phyloP scores from a whole-genome alignment of 2,329 filamentous ascomycete species.

The Ascomycota sp. region DNA sequence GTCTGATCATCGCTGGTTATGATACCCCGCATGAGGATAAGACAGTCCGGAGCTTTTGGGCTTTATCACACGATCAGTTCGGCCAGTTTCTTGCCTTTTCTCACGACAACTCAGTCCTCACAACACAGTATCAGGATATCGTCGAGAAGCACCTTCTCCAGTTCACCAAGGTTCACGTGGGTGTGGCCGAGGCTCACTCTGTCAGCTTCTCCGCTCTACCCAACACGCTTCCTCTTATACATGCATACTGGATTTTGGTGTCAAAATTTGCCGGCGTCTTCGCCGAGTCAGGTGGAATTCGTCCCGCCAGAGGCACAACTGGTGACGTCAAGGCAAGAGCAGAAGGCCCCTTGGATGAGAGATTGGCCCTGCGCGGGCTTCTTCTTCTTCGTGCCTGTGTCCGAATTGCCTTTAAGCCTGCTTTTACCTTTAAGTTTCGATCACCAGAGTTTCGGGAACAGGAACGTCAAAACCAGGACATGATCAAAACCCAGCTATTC shows the following conservation, averaged over 20 bases:
- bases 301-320: conserved; percentile 18
- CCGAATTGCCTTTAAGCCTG: conserved; percentile 64
- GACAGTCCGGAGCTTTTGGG: conserved; percentile 65
- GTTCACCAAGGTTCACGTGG: conserved; percentile 76
- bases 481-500: conserved; percentile 55
- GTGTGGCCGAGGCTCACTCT: conserved; percentile 63
- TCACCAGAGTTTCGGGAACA: conserved; percentile 56
- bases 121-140: conserved; percentile 33
- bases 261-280: conserved; percentile 58
- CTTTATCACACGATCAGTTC: conserved; percentile 55
- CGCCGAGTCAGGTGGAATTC: conserved; percentile 37
- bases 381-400: conserved; percentile 65
- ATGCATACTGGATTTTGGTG: conserved; percentile 71
- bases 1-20: conserved; percentile 63
- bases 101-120: conserved; percentile 30
- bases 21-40: conserved; percentile 64
- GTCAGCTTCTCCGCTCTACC: conserved; percentile 69
- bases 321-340: conserved; percentile 25
- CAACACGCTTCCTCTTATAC: conserved; percentile 55
- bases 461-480: conserved; percentile 44
- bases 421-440: conserved; percentile 68
- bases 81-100: conserved; percentile 51
- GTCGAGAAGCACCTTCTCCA: conserved; percentile 80
- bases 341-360: conserved; percentile 50
- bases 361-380: conserved; percentile 64